These are phyloP conservation scores for Penicillium expansum DNA, from an alignment of 2,329 filamentous ascomycete genomes.

Conservation along the genomic window DNA sequence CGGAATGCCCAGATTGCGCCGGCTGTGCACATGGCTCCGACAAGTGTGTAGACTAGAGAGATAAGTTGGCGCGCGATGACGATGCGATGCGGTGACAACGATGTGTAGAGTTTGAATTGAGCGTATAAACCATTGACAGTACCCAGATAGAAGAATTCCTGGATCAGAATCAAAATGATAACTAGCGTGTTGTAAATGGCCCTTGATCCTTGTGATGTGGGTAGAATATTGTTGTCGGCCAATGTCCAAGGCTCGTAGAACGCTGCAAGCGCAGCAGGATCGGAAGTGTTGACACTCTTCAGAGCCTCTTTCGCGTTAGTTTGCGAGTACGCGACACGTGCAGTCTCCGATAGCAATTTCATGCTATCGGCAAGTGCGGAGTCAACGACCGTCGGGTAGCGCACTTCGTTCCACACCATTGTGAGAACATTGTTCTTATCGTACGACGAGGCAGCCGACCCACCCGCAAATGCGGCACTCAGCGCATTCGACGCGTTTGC, in stretches of 20 bases:
- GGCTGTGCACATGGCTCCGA: constrained; percentile 41
- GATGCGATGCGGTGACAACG: constrained; percentile 30
- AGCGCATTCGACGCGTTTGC: constrained; percentile 41
- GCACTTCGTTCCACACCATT: constrained; percentile 48
- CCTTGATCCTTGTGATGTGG: constrained; percentile 43
- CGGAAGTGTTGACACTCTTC: constrained; percentile 22
- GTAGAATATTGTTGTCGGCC: constrained; percentile 39
- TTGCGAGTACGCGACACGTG: constrained; percentile 35
- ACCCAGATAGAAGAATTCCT: constrained; percentile 51
- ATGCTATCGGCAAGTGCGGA: constrained; percentile 33
- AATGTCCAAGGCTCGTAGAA: constrained; percentile 43
- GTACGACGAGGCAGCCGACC: constrained; percentile 34
- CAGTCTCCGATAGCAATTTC: constrained; percentile 33
- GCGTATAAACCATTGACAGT: constrained; percentile 46
- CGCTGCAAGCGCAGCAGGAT: constrained; percentile 33
- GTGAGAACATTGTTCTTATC: constrained; percentile 37
- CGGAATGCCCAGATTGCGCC: constrained; percentile 48
- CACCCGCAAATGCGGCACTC: constrained; percentile 35
- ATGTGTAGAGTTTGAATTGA: constrained; percentile 40
- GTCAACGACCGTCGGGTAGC: constrained; percentile 43
- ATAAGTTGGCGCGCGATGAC: constrained; percentile 36
- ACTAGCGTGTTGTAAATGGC: constrained; percentile 48
- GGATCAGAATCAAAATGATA: constrained; percentile 47
- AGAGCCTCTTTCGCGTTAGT: constrained; percentile 34
- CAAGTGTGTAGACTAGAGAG: constrained; percentile 40